phyloP scores from a whole-genome alignment of 106 monocot genomes.

The Dioscorea dumetorum region DNA sequence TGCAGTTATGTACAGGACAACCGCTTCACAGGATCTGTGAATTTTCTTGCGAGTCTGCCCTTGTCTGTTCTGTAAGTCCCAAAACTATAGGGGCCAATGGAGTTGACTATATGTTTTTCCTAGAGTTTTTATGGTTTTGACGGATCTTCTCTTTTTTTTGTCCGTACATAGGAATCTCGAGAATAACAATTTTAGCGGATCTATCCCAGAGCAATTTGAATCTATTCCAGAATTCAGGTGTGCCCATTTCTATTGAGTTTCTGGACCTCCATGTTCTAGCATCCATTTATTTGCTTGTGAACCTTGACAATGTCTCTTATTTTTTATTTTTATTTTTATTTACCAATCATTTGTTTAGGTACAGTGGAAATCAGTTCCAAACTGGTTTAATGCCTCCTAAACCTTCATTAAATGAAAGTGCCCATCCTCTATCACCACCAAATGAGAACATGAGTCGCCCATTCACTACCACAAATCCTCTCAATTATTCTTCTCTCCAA shows the following conservation, averaged over 20 bases:
- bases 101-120: too few species aligned
- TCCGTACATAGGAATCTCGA: slow-evolving; percentile 44
- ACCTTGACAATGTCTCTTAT: not conserved
- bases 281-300: too few species aligned
- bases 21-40: slow-evolving; percentile 62
- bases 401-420: not conserved
- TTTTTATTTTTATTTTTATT: not conserved
- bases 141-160: not conserved
- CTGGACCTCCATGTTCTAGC: not conserved
- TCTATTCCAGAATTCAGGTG: slow-evolving; percentile 48
- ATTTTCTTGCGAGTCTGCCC: slow-evolving; percentile 47
- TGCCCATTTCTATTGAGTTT: not conserved
- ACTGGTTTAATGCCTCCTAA: slow-evolving; percentile 14
- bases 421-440: slow-evolving; percentile 10
- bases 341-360: slow-evolving; percentile 22
- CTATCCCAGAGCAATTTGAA: slow-evolving; percentile 48
- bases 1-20: slow-evolving; percentile 66
- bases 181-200: slow-evolving; percentile 76
- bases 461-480: slow-evolving; percentile 4
- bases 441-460: slow-evolving; percentile 23
- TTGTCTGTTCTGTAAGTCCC: slow-evolving; percentile 50
- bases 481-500: slow-evolving; percentile 3
- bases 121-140: too few species aligned
- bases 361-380: slow-evolving; percentile 50
- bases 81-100: not conserved